Base-by-base conservation (phyloP, 2,329 filamentous ascomycete species). In the Aquanectria penicillioides region DNA sequence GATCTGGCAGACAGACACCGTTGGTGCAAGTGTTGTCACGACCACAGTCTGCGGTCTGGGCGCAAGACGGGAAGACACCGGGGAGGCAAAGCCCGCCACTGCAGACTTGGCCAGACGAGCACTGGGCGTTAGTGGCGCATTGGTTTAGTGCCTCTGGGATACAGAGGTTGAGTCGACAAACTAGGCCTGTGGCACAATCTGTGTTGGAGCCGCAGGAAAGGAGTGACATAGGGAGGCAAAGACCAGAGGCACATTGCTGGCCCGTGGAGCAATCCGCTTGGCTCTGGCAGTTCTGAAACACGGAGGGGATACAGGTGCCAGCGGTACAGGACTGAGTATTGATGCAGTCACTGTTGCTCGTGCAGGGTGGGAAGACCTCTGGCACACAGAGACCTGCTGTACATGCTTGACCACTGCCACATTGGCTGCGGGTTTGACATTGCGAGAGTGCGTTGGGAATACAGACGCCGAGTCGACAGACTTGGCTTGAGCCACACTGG, bases 391-490 rank as follows among this genome's bases (percentile, higher is more conserved):
- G 20, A 5, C 57, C 57, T 1, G 36, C 49, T 3, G 49, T 33
- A 20, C 57, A 59, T 5, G 43, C 28, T 15, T 59, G 44, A 2
- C 31, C 26, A 2, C 36, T 40, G 9, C 13, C 13, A 20, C 57
- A 59, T 3, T 49, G 43, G 12, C 12, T 13, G 8, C 44, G n/a
- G n/a, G 17, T 20, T 5, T 23, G 22, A 15, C 57, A 59, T 3
- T 41, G 5, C 3, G 29, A 17, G 5, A 59, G 29, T 3, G n/a
- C 20, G 6, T 47, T 18, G 13, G 58, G 52, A 9, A 57, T 49
- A 18, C 58, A 61, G 6, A 56, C 22, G 5, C 29, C 53, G 7
- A 58, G 53, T 9, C 44, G 43, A 15, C 58, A 61, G n/a, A 58
- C 37, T 9, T 61, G 53, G n/a, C 37, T 52, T 7, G 48, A 38